Conservation (phyloP, 129 eudicot genomes). For the Flaveria bidentis region DNA sequence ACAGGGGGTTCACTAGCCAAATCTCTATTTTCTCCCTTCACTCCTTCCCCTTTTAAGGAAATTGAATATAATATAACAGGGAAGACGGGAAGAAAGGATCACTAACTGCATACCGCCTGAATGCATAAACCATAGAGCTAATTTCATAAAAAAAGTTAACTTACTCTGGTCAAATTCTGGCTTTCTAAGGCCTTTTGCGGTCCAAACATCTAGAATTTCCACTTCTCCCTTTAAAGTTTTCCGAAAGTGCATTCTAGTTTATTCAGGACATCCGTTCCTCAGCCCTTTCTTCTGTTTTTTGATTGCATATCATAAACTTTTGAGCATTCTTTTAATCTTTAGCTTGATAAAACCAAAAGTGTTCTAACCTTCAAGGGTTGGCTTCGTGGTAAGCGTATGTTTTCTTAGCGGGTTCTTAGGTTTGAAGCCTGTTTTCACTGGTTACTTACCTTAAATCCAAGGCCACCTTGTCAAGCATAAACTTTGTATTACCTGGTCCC, state of each 20-base stretch:
- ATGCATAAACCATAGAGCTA: slow-evolving; percentile 20
- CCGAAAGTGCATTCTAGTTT: background rate
- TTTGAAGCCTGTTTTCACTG: background rate
- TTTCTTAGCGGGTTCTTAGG: background rate
- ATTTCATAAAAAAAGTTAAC: background rate
- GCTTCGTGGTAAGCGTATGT: background rate
- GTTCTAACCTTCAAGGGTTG: background rate
- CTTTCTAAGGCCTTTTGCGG: background rate
- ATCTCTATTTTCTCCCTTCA: slow-evolving; percentile 32
- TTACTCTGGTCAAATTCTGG: background rate
- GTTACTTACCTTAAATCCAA: background rate
- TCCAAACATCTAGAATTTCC: background rate
- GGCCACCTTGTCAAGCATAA: background rate
- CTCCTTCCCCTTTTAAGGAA: slow-evolving; percentile 31
- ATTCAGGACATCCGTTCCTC: background rate
- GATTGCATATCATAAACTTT: background rate
- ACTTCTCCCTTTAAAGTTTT: background rate
- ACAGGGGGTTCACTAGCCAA: slow-evolving; percentile 58
- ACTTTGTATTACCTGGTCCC: background rate
- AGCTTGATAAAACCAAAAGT: background rate
- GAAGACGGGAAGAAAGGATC: slow-evolving; percentile 43
- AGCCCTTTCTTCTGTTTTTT: background rate
- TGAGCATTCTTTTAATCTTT: slow-evolving; percentile 1
- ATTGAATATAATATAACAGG: slow-evolving; percentile 28
- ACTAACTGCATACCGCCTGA: slow-evolving; percentile 28